Evolutionary conservation across 2,329 filamentous ascomycete species (phyloP), one percentile per base, ranked within the genome.

Genomic region (Thielaviopsis cerberus): DNA sequence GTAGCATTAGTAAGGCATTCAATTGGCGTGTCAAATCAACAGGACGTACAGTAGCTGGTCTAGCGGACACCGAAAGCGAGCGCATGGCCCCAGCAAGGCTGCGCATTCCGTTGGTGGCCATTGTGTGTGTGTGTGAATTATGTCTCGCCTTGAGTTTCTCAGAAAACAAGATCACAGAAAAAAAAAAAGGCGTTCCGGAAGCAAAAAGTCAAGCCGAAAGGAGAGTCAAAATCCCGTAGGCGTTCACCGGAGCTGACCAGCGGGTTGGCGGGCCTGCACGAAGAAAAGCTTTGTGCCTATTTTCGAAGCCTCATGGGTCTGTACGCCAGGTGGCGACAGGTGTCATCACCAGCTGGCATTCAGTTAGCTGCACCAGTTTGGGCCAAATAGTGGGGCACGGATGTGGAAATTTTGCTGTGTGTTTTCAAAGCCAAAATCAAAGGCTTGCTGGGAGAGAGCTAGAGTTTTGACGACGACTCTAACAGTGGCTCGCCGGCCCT

Each of bases 51-150:
- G n/a, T 22, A 48, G 22, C 15, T n/a, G 41, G 41, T 22, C 41
- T 48, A 22, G 41, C 41, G 13, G 51, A 22, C n/a, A 57, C 56
- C 13, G 56, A 45, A 62, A 80, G 66, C 57, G 72, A 67, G 63
- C 68, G 72, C 69, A 80, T 73, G 62, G 76, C 77, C 73, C 79
- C 77, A 45, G 65, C 68, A 66, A 80, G 74, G 64, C 74, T 72
- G 62, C 72, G 73, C 63, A 73, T 68, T 62, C 76, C 72, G 65
- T 72, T 76, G 57, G 70, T 70, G 59, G 75, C 72, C 76, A 79
- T 69, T 56, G 25, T 55, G 24, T 34, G 34, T 60, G 26, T 17
- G 4, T 30, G n/a, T 30, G 27, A 11, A 30, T 30, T 30, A 6
- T 11, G 5, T 30, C 5, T 30, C 11, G 5, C 11, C 27, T 30